These are phyloP conservation scores for Fusarium sp. DNA, from an alignment of 2,329 filamentous ascomycete species.

Conservation along the genomic window DNA sequence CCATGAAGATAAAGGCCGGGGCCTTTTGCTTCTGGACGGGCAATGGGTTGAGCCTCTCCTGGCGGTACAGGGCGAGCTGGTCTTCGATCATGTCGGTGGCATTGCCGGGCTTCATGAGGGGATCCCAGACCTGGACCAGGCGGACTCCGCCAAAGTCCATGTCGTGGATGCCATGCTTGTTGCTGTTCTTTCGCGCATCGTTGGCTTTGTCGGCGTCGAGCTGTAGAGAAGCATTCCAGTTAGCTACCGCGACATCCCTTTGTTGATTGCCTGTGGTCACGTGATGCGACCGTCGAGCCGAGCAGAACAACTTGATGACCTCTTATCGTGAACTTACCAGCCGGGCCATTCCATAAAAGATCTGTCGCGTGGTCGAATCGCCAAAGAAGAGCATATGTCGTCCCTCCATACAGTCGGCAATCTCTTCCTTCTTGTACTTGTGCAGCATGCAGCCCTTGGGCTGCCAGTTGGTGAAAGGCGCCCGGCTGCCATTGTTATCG, in stretches of 20 bases:
- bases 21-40: constrained; percentile 35
- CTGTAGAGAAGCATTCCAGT: constrained; percentile 10
- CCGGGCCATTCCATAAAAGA: constrained; percentile 64
- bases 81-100: constrained; percentile 26
- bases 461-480: constrained; percentile 64
- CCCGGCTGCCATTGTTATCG: constrained; percentile 43
- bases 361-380: constrained; percentile 68
- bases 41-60: constrained; percentile 24
- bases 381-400: constrained; percentile 68
- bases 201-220: constrained; percentile 37
- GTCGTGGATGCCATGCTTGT: constrained; percentile 36
- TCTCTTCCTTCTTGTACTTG: constrained; percentile 63
- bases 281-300: not conserved
- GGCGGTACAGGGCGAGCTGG: constrained; percentile 37
- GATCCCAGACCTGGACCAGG: constrained; percentile 68
- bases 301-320: not conserved
- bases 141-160: constrained; percentile 33
- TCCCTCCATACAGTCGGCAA: constrained; percentile 63
- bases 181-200: constrained; percentile 15
- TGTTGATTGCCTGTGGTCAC: not conserved
- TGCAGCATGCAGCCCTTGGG: constrained; percentile 69
- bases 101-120: constrained; percentile 63
- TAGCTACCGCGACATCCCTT: not conserved
- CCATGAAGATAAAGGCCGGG: constrained; percentile 39
- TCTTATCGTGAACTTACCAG: constrained; percentile 39